Base-by-base conservation (phyloP, 2,329 filamentous ascomycete genomes). In the Penicillium sp. region DNA sequence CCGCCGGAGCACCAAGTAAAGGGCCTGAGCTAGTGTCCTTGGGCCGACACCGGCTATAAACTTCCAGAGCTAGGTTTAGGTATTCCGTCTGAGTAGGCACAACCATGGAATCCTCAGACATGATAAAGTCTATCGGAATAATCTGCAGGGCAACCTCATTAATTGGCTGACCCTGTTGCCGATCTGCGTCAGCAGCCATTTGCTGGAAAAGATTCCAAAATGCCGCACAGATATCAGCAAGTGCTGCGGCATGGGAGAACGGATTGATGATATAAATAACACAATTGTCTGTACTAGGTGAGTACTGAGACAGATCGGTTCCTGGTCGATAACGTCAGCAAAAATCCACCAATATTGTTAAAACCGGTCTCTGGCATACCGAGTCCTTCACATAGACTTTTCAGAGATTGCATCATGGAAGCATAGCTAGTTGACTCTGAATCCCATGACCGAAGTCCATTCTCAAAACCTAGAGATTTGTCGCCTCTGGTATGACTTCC, bases 231-330 rank as follows among this genome's bases (percentile, higher is more conserved):
- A 86, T 75, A 58, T 84, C 80, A 70, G 59, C 78, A 22, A 77
- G 64, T 33, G 79, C 78, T 19, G 77, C 74, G 22, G 77, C 71
- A 48, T 75, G 71, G 5, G 73, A 67, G 56, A 85, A 86, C 1
- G 84, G 82, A 62, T 85, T 82, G 49, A 87, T 68, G 55, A 87
- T 81, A 66, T 86, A 87, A 47, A 87, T 75, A 33, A 87, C 80
- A 45, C 83, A 75, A 59, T 76, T 82, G 14, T 76, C 71, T 10
- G 67, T 68, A 31, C 61, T 68, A 13, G 69, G 64, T 16, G 74
- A 59, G 27, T 68, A 61, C 37, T 71, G 70, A 2, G 73, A 66
- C 24, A 79, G 65, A 49, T 72, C 68, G 14, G 59, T 65, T 21
- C 74, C 77, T 76, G 29, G n/a, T 27, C 11, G 26, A 24, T 29